Base-by-base conservation (phyloP, 1,139 yeast genomes). In the Sugiyamaella sp. region DNA sequence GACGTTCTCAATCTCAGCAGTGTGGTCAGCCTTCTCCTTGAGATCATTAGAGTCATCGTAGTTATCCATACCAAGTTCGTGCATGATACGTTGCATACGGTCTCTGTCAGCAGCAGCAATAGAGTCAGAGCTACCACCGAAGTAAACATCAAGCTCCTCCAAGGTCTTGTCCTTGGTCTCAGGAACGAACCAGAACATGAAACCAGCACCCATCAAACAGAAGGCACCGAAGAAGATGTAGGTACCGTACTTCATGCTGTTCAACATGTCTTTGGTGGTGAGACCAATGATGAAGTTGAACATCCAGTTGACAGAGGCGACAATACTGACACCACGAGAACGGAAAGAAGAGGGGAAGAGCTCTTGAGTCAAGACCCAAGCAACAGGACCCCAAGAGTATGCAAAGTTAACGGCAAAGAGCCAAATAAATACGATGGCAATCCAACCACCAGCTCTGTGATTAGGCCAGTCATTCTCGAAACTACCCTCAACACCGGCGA, bases 241-340 rank as follows among this genome's bases (percentile, higher is more conserved):
- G 67, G 80, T 81, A 12, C 69, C 68, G 47, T 56, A 65, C 46
- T 52, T 55, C 70, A 76, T 74, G 57, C 65, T 70, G 49, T 69
- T 62, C 62, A 76, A 74, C 54, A 78, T 77, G 16, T 49, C 57
- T 54, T 79, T 79, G 43, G 79, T 75, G 60, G 77, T 74, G 72
- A 76, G 70, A 51, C 80, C 82, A 68, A 79, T 77, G 55, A 81
- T 78, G 52, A 85, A 86, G 73, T 86, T 86, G 66, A 82, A 85
- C 59, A 85, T 70, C 95, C 95, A 86, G 73, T 86, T 86, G 47
- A 89, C 78, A n/a, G 91, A 86, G 21, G 87, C 83, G 48, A 88
- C 63, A 49, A 64, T 63, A 20, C 91, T 82, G 58, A 86, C 85
- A 10, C 90, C 86, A 70, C 84, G 84, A 64, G 86, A 89, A 72